phyloP scores from a whole-genome alignment of 169 alveolate genomes.

The Babesia divergens region DNA sequence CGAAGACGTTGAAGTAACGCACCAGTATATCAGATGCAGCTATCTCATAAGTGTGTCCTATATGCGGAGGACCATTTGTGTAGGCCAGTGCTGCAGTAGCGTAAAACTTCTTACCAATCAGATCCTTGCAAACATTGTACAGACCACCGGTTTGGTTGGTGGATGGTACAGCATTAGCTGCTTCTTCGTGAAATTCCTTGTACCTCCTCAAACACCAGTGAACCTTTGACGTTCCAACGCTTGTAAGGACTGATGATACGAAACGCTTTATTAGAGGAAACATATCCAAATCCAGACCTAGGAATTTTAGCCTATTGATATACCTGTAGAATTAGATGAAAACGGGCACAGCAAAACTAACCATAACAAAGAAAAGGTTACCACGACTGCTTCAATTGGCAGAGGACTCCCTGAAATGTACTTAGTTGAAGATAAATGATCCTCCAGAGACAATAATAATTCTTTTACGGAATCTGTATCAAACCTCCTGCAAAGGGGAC shows the following conservation, averaged over 20 bases:
- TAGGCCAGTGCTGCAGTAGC: constrained; percentile 91
- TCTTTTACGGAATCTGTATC: background rate
- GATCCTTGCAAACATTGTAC: background rate
- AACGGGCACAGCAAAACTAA: background rate
- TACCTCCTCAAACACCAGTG: background rate
- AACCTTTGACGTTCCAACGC: background rate
- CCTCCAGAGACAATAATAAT: background rate
- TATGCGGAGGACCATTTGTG: constrained; percentile 91
- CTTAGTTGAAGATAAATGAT: background rate
- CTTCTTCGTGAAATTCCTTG: background rate
- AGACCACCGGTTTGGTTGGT: background rate
- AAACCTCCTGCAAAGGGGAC: background rate
- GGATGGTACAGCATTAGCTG: background rate
- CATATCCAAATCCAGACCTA: constrained; percentile 1
- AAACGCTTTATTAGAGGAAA: background rate
- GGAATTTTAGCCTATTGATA: background rate
- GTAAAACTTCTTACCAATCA: constrained; percentile 61
- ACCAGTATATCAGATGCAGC: constrained; percentile 73
- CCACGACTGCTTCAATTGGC: constrained; percentile 1
- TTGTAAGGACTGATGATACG: background rate
- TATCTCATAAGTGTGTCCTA: constrained; percentile 88
- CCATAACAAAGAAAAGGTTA: constrained; percentile 12
- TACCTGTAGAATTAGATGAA: background rate
- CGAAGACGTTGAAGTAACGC: constrained; percentile 78
- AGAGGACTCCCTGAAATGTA: background rate